Base-by-base conservation (phyloP, 2,329 filamentous ascomycete species). In the Zasmidium cellare region DNA sequence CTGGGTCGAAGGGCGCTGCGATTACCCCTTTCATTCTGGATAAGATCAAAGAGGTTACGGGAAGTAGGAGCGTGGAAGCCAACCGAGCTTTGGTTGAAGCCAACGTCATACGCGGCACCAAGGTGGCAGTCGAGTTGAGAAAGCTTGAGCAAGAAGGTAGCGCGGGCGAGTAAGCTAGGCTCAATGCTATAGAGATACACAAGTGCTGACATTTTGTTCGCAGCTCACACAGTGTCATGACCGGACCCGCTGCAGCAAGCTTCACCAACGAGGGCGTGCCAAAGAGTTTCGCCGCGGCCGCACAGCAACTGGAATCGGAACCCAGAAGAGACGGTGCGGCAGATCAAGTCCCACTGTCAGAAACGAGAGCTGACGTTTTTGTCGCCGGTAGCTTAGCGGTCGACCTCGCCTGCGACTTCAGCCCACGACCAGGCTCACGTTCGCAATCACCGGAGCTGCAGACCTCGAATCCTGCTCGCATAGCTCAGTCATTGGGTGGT, bases 381-480 rank as follows among this genome's bases (percentile, higher is more conserved):
- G 91, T 97, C 46, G 90, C 92, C 52, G 93, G 92, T n/a, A 91
- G 91, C n/a, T 84, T 97, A 31, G 93, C 93, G 14, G 58, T 62
- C 23, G 69, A 68, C 24, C 64, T 68, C 5, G 64, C 67, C 12
- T 63, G 64, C 50, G 65, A 67, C 38, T 61, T 66, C 41, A 53
- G 46, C 18, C 62, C 58, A 38, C 28, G 53, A 45, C 61, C 73
- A 9, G 71, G 71, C 23, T 72, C 76, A n/a, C 67, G 71, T 66
- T 59, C 79, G 72, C 59, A 65, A 71, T 53, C 69, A 23, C 79
- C 86, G 5, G 77, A 82, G 51, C 78, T 87, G 38, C 84, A 92
- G 59, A 96, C 92, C 0, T 97, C 93, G 0, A 97, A 97, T 69
- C 90, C 90, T 50, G 86, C 92, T 7, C 78, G 80, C 14, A 96